These are phyloP conservation scores for Penicillium sp. DNA, from an alignment of 2,329 filamentous ascomycete genomes.

Conservation along the genomic window DNA sequence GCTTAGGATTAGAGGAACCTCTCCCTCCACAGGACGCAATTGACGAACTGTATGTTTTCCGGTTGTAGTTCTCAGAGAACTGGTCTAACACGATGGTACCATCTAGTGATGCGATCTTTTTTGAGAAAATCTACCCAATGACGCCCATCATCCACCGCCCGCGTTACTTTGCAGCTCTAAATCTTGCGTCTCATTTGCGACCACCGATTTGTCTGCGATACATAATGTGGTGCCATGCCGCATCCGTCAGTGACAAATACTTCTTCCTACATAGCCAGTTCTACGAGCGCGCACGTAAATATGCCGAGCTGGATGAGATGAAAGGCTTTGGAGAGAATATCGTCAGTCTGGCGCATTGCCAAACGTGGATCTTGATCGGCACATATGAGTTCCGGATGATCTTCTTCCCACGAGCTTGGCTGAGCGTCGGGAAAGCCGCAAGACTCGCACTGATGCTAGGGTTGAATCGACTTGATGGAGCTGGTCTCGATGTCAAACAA, in stretches of 20 bases:
- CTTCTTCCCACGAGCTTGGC: slow-evolving; percentile 94
- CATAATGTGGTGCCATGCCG: slow-evolving; percentile 94
- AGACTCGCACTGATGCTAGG: slow-evolving; percentile 89
- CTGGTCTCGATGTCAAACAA: slow-evolving; percentile 84
- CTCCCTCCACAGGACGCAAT: slow-evolving; percentile 75
- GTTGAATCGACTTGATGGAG: slow-evolving; percentile 78
- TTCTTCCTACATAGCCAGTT: slow-evolving; percentile 76
- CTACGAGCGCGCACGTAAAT: slow-evolving; percentile 84
- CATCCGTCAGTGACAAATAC: slow-evolving; percentile 78
- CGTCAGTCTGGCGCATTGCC: slow-evolving; percentile 79
- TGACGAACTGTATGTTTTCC: slow-evolving; percentile 66
- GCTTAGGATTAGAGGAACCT: slow-evolving; percentile 75
- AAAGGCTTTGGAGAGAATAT: slow-evolving; percentile 87
- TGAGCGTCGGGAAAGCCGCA: slow-evolving; percentile 79
- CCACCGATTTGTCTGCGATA: slow-evolving; percentile 87
- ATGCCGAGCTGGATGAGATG: slow-evolving; percentile 83
- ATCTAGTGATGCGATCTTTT: slow-evolving; percentile 68
- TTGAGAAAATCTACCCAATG: slow-evolving; percentile 83
- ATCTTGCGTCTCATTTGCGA: slow-evolving; percentile 77
- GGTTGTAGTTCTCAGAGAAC: not conserved
- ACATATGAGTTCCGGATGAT: slow-evolving; percentile 96
- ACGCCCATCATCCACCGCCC: slow-evolving; percentile 85
- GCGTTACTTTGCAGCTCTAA: slow-evolving; percentile 83
- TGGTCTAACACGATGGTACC: slow-evolving; percentile 42
- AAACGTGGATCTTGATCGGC: slow-evolving; percentile 74